Base-by-base conservation (phyloP, 768 basidiomycete species). In the Boletus tomentosulus region DNA sequence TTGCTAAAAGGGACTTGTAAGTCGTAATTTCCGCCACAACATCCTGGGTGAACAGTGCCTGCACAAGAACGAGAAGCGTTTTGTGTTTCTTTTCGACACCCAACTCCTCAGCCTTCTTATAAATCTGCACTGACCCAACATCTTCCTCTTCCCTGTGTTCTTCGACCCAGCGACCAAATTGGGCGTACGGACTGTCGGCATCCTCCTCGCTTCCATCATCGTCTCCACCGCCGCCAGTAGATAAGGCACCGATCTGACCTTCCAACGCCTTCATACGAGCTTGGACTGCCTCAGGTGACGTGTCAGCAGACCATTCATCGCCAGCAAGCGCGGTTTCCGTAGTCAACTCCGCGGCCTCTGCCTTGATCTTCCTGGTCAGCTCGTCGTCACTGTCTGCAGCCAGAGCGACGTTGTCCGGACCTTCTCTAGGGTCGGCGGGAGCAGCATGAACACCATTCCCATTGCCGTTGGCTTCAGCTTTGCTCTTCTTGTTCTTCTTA, bases 31-130 rank as follows among this genome's bases (percentile, higher is more conserved):
- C 86, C 4, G 69, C 65, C 11, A 89, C 66, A 25, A 89, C 80
- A 34, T 91, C 75, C 39, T 81, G 80, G 8, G 86, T 86, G 72
- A 98, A 98, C 52, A 98, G 75, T 7, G 84, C 80, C 68, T 95
- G 89, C 19, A 85, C 87, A 50, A 99, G 74, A 42, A 93, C 85
- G 56, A 87, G 79, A 31, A 96, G 75, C 0, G 88, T 80, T 78
- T 88, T 95, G 78, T 98, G 92, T 73, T 97, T 98, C 77, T 90
- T 94, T 66, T 90, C 92, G 57, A 98, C 87, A 41, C 90, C 92
- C 24, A 94, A 67, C 48, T 96, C 94, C 65, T 95, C 87, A 1
- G 88, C 88, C 74, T 93, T 93, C 73, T 91, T 88, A 76, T 78
- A 92, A 39, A 95, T 81, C 24, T 86, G 83, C 48, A 88, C 76